Evolutionary conservation across 2,329 filamentous ascomycete species (phyloP).

Genomic region (Dothistroma septosporum): DNA sequence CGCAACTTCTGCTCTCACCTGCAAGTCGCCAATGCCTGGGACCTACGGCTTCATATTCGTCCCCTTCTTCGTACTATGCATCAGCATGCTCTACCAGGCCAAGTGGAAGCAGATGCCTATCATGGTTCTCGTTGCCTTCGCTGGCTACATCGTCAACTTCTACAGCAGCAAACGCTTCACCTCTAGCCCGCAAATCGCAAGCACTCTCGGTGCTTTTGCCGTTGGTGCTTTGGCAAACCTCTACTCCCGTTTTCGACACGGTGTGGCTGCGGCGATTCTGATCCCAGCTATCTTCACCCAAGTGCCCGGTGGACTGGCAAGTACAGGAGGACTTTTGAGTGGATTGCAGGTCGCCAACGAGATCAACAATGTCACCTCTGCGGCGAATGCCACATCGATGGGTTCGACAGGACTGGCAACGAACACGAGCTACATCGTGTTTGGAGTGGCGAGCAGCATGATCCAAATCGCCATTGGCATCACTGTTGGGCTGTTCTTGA

Average conservation of each 20-base stretch:
- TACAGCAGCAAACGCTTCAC: slow-evolving; percentile 64
- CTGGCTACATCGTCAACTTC: slow-evolving; percentile 71
- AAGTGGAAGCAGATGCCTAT: slow-evolving; percentile 72
- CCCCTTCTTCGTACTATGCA: slow-evolving; percentile 64
- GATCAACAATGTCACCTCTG: slow-evolving; percentile 6
- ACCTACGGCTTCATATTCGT: slow-evolving; percentile 68
- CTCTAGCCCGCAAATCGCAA: slow-evolving; percentile 68
- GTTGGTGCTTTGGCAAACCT: slow-evolving; percentile 74
- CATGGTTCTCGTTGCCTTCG: slow-evolving; percentile 69
- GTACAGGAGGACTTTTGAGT: slow-evolving; percentile 10
- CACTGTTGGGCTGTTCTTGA: slow-evolving; percentile 47
- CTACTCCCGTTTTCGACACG: slow-evolving; percentile 70
- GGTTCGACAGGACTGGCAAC: slow-evolving; percentile 27
- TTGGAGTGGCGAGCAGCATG: slow-evolving; percentile 47
- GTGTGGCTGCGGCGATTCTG: slow-evolving; percentile 77
- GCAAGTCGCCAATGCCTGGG: slow-evolving; percentile 46
- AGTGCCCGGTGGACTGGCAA: slow-evolving; percentile 12
- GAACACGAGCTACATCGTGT: slow-evolving; percentile 41
- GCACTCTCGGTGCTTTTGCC: slow-evolving; percentile 69
- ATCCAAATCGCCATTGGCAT: slow-evolving; percentile 50
- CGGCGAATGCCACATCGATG: slow-evolving; percentile 39
- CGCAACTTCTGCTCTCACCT: slow-evolving; percentile 43
- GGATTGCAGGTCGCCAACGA: slow-evolving; percentile 52
- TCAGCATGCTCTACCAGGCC: slow-evolving; percentile 75
- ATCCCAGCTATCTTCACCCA: slow-evolving; percentile 72